Evolutionary conservation across 2,329 filamentous ascomycete species (phyloP).

Genomic region (Paraconiothyrium brasiliense): DNA sequence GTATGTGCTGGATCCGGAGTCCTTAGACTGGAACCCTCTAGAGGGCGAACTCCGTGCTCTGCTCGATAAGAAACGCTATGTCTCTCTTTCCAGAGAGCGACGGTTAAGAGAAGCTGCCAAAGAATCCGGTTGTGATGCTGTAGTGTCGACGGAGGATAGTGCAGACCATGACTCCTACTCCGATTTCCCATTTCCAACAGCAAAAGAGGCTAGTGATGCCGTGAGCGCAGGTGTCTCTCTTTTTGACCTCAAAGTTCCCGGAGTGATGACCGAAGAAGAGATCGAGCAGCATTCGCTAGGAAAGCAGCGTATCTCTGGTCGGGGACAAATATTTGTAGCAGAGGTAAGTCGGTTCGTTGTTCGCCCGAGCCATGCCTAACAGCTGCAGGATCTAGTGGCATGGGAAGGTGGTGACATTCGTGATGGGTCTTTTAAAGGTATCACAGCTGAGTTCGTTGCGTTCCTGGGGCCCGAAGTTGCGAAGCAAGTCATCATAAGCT

Average conservation of each 20-base stretch:
- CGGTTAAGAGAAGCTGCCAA: conserved; percentile 28
- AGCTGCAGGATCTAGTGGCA: conserved; percentile 61
- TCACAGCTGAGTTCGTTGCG: conserved; percentile 73
- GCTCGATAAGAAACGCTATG: conserved; percentile 67
- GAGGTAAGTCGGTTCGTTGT: conserved; percentile 44
- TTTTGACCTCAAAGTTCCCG: conserved; percentile 72
- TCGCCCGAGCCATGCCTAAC: conserved; percentile 47
- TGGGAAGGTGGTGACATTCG: conserved; percentile 67
- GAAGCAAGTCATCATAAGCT: conserved; percentile 67
- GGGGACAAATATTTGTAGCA: conserved; percentile 42
- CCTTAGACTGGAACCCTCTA: conserved; percentile 69
- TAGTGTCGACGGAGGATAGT: conserved; percentile 6
- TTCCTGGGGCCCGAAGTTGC: conserved; percentile 70
- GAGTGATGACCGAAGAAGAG: conserved; percentile 66
- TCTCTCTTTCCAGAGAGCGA: conserved; percentile 52
- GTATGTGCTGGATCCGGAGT: conserved; percentile 75
- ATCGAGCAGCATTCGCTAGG: conserved; percentile 67
- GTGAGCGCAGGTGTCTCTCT: conserved; percentile 56
- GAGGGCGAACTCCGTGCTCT: conserved; percentile 61
- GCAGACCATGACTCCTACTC: conserved; percentile 24
- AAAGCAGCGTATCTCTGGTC: conserved; percentile 64
- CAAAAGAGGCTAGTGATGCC: conserved; percentile 47
- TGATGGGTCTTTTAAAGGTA: conserved; percentile 66
- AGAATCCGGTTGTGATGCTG: conserved; percentile 5
- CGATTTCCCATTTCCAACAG: conserved; percentile 38